phyloP scores from a whole-genome alignment of 2,329 filamentous ascomycete genomes.

The Monosporascus cannonballus region DNA sequence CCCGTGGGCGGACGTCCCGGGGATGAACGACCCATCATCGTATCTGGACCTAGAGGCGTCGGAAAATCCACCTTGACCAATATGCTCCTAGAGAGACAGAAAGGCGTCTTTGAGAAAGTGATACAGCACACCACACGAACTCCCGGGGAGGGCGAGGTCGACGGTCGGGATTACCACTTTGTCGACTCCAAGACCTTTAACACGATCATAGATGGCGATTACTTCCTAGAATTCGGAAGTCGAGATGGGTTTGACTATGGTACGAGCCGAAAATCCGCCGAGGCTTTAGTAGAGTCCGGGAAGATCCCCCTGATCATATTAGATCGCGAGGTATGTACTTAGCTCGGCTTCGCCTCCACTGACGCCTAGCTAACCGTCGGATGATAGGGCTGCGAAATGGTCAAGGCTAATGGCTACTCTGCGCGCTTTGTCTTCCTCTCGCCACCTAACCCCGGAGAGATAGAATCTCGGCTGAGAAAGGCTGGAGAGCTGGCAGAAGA shows the following conservation, averaged over 20 bases:
- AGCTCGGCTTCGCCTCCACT: neutral
- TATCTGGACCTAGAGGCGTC: conserved; percentile 58
- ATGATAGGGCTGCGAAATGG: conserved; percentile 46
- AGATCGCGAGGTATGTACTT: conserved; percentile 41
- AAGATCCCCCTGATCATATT: conserved; percentile 56
- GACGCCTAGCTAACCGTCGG: neutral
- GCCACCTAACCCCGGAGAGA: conserved; percentile 31
- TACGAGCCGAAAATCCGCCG: conserved; percentile 47
- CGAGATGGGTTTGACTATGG: conserved; percentile 47
- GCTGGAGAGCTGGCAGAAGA: conserved; percentile 38
- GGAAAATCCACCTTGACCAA: conserved; percentile 60
- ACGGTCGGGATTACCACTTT: conserved; percentile 48
- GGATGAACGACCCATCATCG: conserved; percentile 52
- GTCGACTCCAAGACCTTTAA: conserved; percentile 51
- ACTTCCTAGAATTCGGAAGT: conserved; percentile 50
- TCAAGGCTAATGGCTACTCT: conserved; percentile 49
- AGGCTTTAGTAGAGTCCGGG: conserved; percentile 43
- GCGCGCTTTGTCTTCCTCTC: conserved; percentile 50
- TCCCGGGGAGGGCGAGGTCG: conserved; percentile 42
- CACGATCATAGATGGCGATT: conserved; percentile 52
- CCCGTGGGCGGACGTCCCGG: conserved; percentile 31
- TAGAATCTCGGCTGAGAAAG: conserved; percentile 37
- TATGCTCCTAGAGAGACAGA: conserved; percentile 57
- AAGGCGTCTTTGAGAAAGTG: conserved; percentile 57
- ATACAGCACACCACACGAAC: conserved; percentile 49